A percentile compares a stretch with the other conserved stretches of the same genome.
Evolutionary conservation across 2,329 filamentous ascomycete genomes (phyloP).

Genomic region (Botrytis hyacinthi): DNA sequence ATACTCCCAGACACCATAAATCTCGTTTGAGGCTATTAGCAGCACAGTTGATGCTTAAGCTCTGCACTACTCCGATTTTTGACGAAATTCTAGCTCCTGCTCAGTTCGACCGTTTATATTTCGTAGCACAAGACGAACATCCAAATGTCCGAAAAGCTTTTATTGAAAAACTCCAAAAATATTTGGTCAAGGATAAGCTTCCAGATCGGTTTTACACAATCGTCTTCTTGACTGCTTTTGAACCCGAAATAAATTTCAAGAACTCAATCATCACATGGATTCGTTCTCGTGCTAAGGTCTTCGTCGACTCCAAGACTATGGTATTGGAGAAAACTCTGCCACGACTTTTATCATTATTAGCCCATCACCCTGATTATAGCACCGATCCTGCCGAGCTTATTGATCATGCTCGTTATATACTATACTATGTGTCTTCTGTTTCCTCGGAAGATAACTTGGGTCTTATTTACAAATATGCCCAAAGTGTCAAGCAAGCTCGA

Average conservation of each 20-base stretch:
- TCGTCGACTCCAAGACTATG: slow-evolving; percentile 56
- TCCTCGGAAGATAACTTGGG: slow-evolving; percentile 85
- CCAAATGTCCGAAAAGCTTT: slow-evolving; percentile 75
- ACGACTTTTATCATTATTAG: slow-evolving; percentile 80
- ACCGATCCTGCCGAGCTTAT: slow-evolving; percentile 63
- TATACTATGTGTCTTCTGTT: slow-evolving; percentile 83
- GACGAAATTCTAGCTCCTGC: slow-evolving; percentile 70
- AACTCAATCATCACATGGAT: slow-evolving; percentile 84
- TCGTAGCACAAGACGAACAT: slow-evolving; percentile 76
- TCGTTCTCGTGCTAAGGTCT: slow-evolving; percentile 71
- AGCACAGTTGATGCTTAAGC: slow-evolving; percentile 76
- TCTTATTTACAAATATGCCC: slow-evolving; percentile 86
- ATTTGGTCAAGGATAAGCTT: slow-evolving; percentile 71
- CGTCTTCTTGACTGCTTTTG: slow-evolving; percentile 87
- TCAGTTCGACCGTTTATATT: slow-evolving; percentile 79
- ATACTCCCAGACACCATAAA: slow-evolving; percentile 76
- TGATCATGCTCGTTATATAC: slow-evolving; percentile 82
- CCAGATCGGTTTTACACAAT: slow-evolving; percentile 81
- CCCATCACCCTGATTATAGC: slow-evolving; percentile 90
- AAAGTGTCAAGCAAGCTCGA: slow-evolving; percentile 84
- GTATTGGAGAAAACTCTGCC: slow-evolving; percentile 80
- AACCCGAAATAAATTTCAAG: slow-evolving; percentile 73
- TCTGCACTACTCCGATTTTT: slow-evolving; percentile 73
- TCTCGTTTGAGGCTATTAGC: slow-evolving; percentile 79
- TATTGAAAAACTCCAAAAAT: slow-evolving; percentile 84